phyloP scores from a whole-genome alignment of 306 rosid species.

The Quercus dentata region DNA sequence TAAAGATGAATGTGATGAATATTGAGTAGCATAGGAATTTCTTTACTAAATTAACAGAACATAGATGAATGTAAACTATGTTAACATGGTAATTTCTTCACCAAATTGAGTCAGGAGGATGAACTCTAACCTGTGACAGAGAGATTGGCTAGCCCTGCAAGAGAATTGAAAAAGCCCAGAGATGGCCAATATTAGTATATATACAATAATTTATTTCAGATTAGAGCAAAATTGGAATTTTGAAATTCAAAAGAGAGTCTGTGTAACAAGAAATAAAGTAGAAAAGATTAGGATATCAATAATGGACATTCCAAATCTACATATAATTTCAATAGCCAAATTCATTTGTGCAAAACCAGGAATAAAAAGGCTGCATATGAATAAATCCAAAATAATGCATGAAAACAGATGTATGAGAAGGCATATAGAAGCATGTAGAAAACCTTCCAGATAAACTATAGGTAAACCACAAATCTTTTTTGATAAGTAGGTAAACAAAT shows the following conservation, averaged over 20 bases:
- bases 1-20: background rate
- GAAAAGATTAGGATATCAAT: background rate
- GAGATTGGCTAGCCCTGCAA: constrained; percentile 88
- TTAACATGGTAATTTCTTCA: constrained; percentile 2
- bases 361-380: background rate
- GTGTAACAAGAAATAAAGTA: background rate
- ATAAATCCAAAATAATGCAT: background rate
- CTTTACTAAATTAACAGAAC: background rate
- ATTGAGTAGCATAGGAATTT: background rate
- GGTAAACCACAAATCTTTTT: too few relatives aligned
- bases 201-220: background rate
- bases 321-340: background rate
- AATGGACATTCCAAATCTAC: background rate
- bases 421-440: background rate
- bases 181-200: constrained; percentile 9
- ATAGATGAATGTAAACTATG: background rate
- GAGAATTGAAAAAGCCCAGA: constrained; percentile 11
- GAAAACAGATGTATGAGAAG: background rate
- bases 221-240: background rate
- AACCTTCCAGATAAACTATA: background rate
- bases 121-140: constrained; percentile 73
- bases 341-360: background rate
- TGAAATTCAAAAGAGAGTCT: background rate
- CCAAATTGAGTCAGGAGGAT: constrained; percentile 16
- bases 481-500: background rate